Percentiles rank a stretch among this genome's conserved stretches.
Conservation (phyloP, 306 rosid genomes). For the Mimosa bimucronata region DNA sequence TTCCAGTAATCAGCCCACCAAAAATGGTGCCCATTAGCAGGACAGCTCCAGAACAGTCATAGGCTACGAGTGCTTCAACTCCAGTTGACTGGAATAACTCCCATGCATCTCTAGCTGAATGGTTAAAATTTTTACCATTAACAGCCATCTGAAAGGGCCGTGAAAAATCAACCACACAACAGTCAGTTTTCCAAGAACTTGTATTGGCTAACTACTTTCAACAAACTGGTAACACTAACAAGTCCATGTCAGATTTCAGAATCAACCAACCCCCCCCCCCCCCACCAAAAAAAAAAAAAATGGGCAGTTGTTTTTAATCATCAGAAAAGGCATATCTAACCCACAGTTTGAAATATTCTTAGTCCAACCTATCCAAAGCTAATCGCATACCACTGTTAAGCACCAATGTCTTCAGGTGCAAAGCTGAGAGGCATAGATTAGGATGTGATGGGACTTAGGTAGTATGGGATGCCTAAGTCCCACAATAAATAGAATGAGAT, state of each 20-base stretch:
- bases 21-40: slow-evolving; percentile 85
- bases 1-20: slow-evolving; percentile 91
- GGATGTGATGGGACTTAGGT: not conserved
- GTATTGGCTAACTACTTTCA: slow-evolving; percentile 15
- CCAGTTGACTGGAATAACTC: slow-evolving; percentile 98
- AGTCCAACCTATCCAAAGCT: not conserved
- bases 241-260: not conserved
- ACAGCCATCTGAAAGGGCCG: slow-evolving; percentile 75
- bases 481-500: not conserved
- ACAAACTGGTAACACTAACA: not conserved
- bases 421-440: not conserved
- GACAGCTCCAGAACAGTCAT: slow-evolving; percentile 97
- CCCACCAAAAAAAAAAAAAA: not conserved
- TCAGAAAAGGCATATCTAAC: not conserved
- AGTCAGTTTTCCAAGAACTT: slow-evolving; percentile 27
- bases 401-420: not conserved
- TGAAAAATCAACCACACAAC: slow-evolving; percentile 20
- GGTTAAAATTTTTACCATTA: slow-evolving; percentile 91
- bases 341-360: not conserved
- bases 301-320: not conserved
- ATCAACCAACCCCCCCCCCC: not conserved
- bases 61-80: slow-evolving; percentile 89
- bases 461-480: not conserved
- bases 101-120: slow-evolving; percentile 99
- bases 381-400: not conserved